Evolutionary conservation across 2,329 filamentous ascomycete genomes (phyloP), one percentile per base, ranked within the genome.

Genomic region (Ophiostoma tasmaniense): DNA sequence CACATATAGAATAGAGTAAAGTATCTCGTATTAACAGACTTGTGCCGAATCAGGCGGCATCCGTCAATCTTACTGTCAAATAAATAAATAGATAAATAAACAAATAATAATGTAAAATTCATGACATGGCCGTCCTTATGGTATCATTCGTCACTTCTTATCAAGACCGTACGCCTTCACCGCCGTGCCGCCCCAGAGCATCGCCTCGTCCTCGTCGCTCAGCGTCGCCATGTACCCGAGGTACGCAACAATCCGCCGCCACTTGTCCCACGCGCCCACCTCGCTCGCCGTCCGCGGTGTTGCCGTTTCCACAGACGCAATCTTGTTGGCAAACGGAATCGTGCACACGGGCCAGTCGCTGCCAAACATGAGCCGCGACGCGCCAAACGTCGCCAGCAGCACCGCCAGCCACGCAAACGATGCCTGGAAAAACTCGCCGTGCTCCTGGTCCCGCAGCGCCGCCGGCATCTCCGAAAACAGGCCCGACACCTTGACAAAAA

Each of bases 311-410:
- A 35, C 20, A 3, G 67, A 52, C 61, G 25, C 61, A 10, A 64
- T 28, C 33, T 55, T 42, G 13, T 76, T 74, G 30, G 74, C 77
- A 22, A 81, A 79, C 0, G 86, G 85, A 42, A 92, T 80, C 71
- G 92, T 93, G 79, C 92, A 96, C 0, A 97, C 89, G 1, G 94
- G 93, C 94, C 94, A 98, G 78, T 97, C 93, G 72, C 90, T 93
- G 30, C 90, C 93, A 78, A 95, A 97, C 89, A 98, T 93, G 76
- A 95, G 84, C 72, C 92, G 84, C 28, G 81, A 76, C 0, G 90
- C 80, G 1, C 90, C 88, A 75, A 97, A 97, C 1, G 85, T 84
- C 35, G 87, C 84, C 67, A 96, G 85, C 0, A 93, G 80, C 67
- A 89, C 85, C 71, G 88, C 85, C 1, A 92, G 84, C 89, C 91